Conservation (phyloP, 73 alveolate genomes). For the Uronychia binucleata region DNA sequence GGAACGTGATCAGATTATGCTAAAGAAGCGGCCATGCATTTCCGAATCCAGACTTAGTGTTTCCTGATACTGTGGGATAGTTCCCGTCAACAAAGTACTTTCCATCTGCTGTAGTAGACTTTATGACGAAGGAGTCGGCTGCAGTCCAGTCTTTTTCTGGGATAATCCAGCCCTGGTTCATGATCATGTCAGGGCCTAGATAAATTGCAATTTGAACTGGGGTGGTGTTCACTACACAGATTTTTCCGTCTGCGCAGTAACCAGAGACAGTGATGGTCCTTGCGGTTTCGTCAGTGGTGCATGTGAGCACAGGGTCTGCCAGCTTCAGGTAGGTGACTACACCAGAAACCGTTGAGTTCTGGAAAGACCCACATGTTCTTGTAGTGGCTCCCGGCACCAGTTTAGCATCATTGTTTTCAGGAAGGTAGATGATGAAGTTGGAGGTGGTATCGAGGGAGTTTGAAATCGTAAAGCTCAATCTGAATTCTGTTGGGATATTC, state of each 20-base stretch:
- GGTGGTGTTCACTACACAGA: slow-evolving; percentile 32
- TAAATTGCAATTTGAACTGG: slow-evolving; percentile 34
- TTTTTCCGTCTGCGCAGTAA: slow-evolving; percentile 35
- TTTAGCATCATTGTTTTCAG: slow-evolving; percentile 25
- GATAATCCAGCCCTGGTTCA: slow-evolving; percentile 45
- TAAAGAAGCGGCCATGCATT: slow-evolving; percentile 38
- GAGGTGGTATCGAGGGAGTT: slow-evolving; percentile 7
- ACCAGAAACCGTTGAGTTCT: background rate
- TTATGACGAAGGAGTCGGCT: slow-evolving; percentile 41
- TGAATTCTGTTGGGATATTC: slow-evolving; percentile 5
- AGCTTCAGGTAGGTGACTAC: too few species aligned
- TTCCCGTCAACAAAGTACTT: slow-evolving; percentile 51
- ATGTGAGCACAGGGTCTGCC: slow-evolving; percentile 3
- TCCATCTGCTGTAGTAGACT: slow-evolving; percentile 55
- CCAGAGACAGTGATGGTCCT: slow-evolving; percentile 33
- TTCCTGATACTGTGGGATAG: background rate
- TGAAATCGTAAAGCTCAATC: slow-evolving; percentile 3
- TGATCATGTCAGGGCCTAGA: slow-evolving; percentile 27
- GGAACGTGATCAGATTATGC: slow-evolving; percentile 36
- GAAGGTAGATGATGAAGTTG: background rate
- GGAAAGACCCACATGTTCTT: background rate
- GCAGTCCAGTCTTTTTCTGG: slow-evolving; percentile 16
- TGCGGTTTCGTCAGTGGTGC: slow-evolving; percentile 25
- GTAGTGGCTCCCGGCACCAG: background rate
- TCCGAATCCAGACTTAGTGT: slow-evolving; percentile 1